Conservation (phyloP, 1,284 basidiomycete genomes). For the Pseudozyma hubeiensis region DNA sequence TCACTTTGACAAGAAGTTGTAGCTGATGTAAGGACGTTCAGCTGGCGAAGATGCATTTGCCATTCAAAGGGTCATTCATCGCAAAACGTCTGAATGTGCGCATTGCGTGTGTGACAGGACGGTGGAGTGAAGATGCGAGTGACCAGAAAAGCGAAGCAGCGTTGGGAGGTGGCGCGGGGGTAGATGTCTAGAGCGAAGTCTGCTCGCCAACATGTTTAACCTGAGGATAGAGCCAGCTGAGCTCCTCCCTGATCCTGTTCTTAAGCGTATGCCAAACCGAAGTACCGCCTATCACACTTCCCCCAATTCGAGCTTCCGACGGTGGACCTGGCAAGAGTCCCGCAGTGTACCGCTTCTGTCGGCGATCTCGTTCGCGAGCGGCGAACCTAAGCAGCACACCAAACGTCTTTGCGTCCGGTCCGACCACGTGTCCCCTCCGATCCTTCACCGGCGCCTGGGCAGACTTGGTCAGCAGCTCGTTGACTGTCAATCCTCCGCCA, state of each 20-base stretch:
- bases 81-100: not conserved
- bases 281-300: not conserved
- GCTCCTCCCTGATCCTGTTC: constrained; percentile 25
- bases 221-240: constrained; percentile 39
- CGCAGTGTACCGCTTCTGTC: constrained; percentile 8
- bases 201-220: constrained; percentile 24
- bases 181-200: not conserved
- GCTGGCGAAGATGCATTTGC: no score
- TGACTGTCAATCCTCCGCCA: not conserved
- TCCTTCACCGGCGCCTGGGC: constrained; percentile 23
- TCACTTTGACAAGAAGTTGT: constrained; percentile 37
- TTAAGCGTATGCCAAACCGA: constrained; percentile 41
- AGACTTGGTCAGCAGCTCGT: constrained; percentile 9
- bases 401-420: constrained; percentile 65
- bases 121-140: no score
- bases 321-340: not conserved
- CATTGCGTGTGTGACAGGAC: no score
- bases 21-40: not conserved
- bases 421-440: constrained; percentile 24
- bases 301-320: not conserved
- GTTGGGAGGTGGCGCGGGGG: no score
- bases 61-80: no score
- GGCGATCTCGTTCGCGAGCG: constrained; percentile 27
- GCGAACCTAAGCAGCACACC: constrained; percentile 69
- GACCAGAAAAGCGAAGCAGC: not conserved